Percentiles rank a stretch among this genome's conserved stretches.
These are phyloP conservation scores for Fusarium sp. DNA, from an alignment of 2,329 filamentous ascomycete genomes.

Conservation along the genomic window DNA sequence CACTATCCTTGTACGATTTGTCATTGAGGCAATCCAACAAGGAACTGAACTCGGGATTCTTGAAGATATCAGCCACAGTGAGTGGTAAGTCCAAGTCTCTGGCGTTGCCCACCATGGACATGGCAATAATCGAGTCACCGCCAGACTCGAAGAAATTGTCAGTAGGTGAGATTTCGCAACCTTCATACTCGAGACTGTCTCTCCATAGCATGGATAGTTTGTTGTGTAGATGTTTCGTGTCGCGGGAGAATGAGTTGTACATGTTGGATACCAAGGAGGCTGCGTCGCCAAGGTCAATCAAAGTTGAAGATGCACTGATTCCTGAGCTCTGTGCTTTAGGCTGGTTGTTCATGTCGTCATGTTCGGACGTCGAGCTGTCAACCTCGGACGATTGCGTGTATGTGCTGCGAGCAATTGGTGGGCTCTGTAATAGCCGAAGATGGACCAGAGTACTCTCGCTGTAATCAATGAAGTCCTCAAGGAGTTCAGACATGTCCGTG, in stretches of 20 bases:
- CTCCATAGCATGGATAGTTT: conserved; percentile 24
- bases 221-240: conserved; percentile 2
- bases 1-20: conserved; percentile 11
- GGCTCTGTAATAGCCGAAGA: conserved; percentile 6
- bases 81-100: conserved; percentile 20
- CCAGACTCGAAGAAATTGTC: conserved; percentile 32
- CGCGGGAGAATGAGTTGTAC: not conserved
- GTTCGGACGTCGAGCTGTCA: not conserved
- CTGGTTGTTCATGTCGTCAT: not conserved
- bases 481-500: conserved; percentile 20
- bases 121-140: conserved; percentile 35
- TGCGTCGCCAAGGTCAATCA: conserved; percentile 1
- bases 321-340: not conserved
- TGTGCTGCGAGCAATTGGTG: not conserved
- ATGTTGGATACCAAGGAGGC: conserved; percentile 4
- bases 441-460: conserved; percentile 22
- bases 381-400: not conserved
- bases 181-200: conserved; percentile 7
- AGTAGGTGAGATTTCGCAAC: not conserved
- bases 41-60: conserved; percentile 19
- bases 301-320: conserved; percentile 14
- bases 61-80: conserved; percentile 34
- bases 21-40: conserved; percentile 19
- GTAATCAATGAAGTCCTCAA: conserved; percentile 28
- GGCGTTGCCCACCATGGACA: conserved; percentile 31